These are phyloP conservation scores for Xylariaceae sp. DNA, from an alignment of 2,329 filamentous ascomycete genomes.

Conservation along the genomic window DNA sequence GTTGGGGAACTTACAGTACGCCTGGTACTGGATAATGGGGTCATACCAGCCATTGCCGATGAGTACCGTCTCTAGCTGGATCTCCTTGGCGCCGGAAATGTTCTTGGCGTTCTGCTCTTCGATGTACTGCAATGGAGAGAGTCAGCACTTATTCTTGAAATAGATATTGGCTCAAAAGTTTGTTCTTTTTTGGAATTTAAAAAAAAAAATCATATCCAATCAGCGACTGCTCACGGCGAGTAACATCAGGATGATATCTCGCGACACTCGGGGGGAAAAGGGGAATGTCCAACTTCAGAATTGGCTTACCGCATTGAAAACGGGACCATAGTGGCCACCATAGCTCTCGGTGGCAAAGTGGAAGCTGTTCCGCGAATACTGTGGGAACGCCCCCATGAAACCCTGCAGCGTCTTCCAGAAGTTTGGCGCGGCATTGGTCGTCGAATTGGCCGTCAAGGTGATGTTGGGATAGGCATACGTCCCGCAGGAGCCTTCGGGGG, in stretches of 20 bases:
- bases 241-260: too few species aligned
- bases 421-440: constrained; percentile 48
- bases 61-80: constrained; percentile 45
- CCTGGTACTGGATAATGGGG: constrained; percentile 50
- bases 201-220: too few species aligned
- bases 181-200: too few species aligned
- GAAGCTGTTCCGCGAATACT: constrained; percentile 45
- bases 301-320: too few species aligned
- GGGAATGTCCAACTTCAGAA: too few species aligned
- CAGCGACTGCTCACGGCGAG: too few species aligned
- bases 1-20: too few species aligned
- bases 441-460: constrained; percentile 48
- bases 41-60: constrained; percentile 56
- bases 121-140: too few species aligned
- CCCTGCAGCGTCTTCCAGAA: constrained; percentile 60
- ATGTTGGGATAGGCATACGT: constrained; percentile 49
- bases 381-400: constrained; percentile 58
- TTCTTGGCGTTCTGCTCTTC: constrained; percentile 39
- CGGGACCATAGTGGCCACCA: constrained; percentile 54
- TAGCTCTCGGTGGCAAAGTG: constrained; percentile 54
- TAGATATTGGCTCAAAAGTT: too few species aligned
- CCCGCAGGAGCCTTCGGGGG: constrained; percentile 40
- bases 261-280: too few species aligned
- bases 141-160: too few species aligned
- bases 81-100: constrained; percentile 39